These are phyloP conservation scores for Leccinum longicurvipes DNA, from an alignment of 768 basidiomycete species.

Conservation along the genomic window DNA sequence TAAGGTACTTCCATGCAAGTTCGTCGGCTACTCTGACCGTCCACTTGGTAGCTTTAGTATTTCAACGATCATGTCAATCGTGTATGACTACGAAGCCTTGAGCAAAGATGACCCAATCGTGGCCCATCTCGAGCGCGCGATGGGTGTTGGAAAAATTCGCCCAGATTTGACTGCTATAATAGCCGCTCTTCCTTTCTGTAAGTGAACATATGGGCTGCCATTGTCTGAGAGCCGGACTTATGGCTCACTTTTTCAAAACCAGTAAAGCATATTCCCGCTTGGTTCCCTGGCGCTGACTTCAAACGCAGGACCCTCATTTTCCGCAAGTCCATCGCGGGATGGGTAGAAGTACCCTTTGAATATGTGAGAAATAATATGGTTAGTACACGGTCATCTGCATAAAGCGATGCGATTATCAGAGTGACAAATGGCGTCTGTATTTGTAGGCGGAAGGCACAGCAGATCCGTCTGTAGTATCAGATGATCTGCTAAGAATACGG, in stretches of 20 bases:
- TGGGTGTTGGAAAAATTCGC: slow-evolving; percentile 9
- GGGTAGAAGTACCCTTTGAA: slow-evolving; percentile 23
- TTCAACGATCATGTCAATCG: slow-evolving; percentile 22
- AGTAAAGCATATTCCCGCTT: slow-evolving; percentile 19
- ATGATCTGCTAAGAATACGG: slow-evolving; percentile 15
- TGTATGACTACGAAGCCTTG: slow-evolving; percentile 22
- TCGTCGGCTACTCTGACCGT: neutral
- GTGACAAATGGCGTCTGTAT: neutral
- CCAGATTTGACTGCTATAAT: slow-evolving; percentile 17
- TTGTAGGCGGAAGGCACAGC: slow-evolving; percentile 19
- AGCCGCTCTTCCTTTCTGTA: slow-evolving; percentile 16
- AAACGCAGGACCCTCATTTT: slow-evolving; percentile 11
- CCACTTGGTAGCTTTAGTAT: slow-evolving; percentile 13
- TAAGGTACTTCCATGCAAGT: neutral
- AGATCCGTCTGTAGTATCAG: slow-evolving; percentile 23
- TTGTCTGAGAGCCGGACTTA: neutral
- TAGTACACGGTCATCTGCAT: neutral
- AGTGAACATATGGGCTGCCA: neutral
- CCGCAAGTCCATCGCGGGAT: slow-evolving; percentile 2
- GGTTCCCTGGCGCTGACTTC: slow-evolving; percentile 24
- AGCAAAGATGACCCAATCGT: slow-evolving; percentile 20
- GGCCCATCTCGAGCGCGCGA: slow-evolving; percentile 9
- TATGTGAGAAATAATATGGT: slow-evolving; percentile 22
- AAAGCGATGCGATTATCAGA: neutral
- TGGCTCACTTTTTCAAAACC: neutral